Base-by-base conservation (phyloP, 306 rosid species). In the Vicia sativa region DNA sequence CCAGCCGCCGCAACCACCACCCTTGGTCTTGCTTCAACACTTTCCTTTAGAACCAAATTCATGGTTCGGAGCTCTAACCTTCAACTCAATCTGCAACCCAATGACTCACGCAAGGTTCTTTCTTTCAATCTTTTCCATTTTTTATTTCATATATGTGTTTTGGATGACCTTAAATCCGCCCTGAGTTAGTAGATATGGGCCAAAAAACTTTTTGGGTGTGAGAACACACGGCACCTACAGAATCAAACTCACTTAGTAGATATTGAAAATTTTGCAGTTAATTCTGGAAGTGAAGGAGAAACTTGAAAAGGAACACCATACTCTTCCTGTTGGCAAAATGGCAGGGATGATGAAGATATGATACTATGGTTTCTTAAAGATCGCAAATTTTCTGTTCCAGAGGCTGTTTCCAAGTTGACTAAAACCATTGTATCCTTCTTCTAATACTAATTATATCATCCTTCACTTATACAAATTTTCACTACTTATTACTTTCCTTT, bases 271-370 rank as follows among this genome's bases (percentile, higher is more conserved):
- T 65, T 41, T 80, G 80, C 87, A 93, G 99, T 78, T 93, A 21
- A 87, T 93, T 71, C 66, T 88, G 71, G 78, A 74, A 60, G 99
- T 90, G 78, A 90, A 93, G 85, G 89, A 84, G 78, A 90, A 78
- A 75, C 99, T 93, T 75, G 86, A 85, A 61, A 86, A 79, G 55
- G 86, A 88, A 62, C 49, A 85, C 16, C 55, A 13, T 14, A 48
- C 54, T 57, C 99, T 93, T 68, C 99, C 96, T 18, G 75, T 85
- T 1, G 99, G 99, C 15, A 83, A 69, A 83, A 90, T 78, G 99
- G 99, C 68, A 87, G 99, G 71, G 97, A 93, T 73, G 99, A 93
- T n/a, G 99, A 93, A 71, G 95, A 93, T 67, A 74, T 93, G 96
- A 93, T 93, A 76, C 76, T 83, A 28, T 88, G 97, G 99, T 93